These are phyloP conservation scores for Hyparrhenia diplandra DNA, from an alignment of 176 grass and related monocot species.

Conservation along the genomic window DNA sequence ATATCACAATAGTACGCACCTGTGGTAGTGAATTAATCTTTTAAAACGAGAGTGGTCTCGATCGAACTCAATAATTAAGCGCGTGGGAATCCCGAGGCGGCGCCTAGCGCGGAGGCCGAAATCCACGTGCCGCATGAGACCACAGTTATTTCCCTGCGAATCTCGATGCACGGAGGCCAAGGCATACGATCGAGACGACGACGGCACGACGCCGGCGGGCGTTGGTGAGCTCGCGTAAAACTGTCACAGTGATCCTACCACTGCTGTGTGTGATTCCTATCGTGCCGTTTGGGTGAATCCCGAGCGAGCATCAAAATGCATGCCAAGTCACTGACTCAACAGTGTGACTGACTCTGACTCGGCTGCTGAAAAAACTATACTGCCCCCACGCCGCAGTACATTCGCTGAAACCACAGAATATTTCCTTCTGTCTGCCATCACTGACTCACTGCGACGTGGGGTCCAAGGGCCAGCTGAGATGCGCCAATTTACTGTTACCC, in stretches of 20 bases:
- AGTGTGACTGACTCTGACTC: no score
- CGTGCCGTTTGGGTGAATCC: no score
- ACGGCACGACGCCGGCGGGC: background rate
- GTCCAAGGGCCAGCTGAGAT: no score
- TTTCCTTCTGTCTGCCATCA: background rate
- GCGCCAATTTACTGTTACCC: background rate
- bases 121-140: constrained; percentile 22
- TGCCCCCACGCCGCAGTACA: constrained; percentile 21
- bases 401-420: background rate
- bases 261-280: no score
- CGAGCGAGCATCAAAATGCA: background rate
- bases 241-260: background rate
- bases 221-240: background rate
- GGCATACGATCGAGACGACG: no score
- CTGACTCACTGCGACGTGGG: background rate
- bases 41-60: no score
- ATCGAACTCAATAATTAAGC: background rate
- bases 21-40: no score
- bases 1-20: no score
- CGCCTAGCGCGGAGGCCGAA: background rate
- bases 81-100: constrained; percentile 24
- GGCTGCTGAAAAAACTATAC: background rate
- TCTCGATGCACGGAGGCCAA: constrained; percentile 17
- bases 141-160: constrained; percentile 31
- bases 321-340: constrained; percentile 2